These are phyloP conservation scores for Oxytropis ochrocephala DNA, from an alignment of 306 rosid genomes.

Conservation along the genomic window DNA sequence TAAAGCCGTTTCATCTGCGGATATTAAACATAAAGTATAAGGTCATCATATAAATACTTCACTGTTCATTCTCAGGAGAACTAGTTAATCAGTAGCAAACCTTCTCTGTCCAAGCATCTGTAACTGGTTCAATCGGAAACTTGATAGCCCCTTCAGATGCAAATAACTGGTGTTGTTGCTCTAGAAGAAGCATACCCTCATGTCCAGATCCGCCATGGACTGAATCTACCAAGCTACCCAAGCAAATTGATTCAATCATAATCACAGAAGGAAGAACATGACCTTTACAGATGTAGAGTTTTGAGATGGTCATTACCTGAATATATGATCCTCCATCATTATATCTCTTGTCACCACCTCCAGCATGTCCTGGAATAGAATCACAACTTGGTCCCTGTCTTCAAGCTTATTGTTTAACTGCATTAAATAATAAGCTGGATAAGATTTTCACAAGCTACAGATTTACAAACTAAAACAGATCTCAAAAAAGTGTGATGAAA, in stretches of 20 bases:
- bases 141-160: constrained; percentile 90
- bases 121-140: constrained; percentile 66
- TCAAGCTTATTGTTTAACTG: too few species aligned
- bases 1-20: constrained; percentile 71
- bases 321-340: constrained; percentile 77
- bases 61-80: background rate
- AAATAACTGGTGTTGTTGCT: constrained; percentile 73
- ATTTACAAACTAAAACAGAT: too few species aligned
- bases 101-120: constrained; percentile 94
- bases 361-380: constrained; percentile 96
- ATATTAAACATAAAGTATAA: background rate
- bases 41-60: constrained; percentile 8
- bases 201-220: constrained; percentile 58
- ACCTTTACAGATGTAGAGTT: background rate
- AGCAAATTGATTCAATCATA: constrained; percentile 22
- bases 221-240: constrained; percentile 66
- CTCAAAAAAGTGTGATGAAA: too few species aligned
- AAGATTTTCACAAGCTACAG: too few species aligned
- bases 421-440: too few species aligned
- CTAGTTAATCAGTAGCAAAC: constrained; percentile 26
- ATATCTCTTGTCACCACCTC: constrained; percentile 92
- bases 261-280: background rate
- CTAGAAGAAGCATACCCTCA: constrained; percentile 68
- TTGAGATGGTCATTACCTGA: constrained; percentile 46
- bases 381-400: constrained; percentile 42